Evolutionary conservation across 2,329 filamentous ascomycete genomes (phyloP), one percentile per base, ranked within the genome.

Genomic region (Hypoxylon sp.): DNA sequence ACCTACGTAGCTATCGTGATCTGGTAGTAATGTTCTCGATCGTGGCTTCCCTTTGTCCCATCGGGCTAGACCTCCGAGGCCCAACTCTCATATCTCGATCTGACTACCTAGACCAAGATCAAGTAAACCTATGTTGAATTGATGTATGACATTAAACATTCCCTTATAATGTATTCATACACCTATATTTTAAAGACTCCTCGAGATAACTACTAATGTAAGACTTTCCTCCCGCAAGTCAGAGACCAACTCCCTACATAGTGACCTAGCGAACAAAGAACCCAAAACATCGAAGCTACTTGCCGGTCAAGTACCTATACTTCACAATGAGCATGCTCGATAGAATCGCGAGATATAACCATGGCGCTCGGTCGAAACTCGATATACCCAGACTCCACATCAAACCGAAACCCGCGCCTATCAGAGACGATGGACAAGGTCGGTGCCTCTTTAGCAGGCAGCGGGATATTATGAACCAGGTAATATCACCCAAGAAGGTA

Each of bases 381-480:
- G 70, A 74, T 11, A 39, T 47, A 34, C 46, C 62, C 12, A 70
- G 59, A 25, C 45, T 65, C 3, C 25, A 60, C 39, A 46, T 69
- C 27, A 77, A 74, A 64, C 69, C 71, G 9, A 71, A 68, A 30
- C 67, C 72, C 34, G 55, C 70, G 2, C 41, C 48, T 6, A 67
- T 60, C 19, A 65, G 61, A 41, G 71, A 76, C n/a, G 72, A 74
- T 70, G 72, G 56, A 11, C 62, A 60, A 21, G 52, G 67, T 3
- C 48, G 65, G 8, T 71, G 70, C 8, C 30, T 73, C 1, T 72
- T 74, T 19, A 74, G 70, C 27, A 69, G 70, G 11, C 73, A 71
- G 50, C 58, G 67, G 47, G 71, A 76, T 16, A 73, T 75, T 19
- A 72, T 75, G 71, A 73, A 70, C 39, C 71, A 75, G 65, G 74